These are phyloP conservation scores for Thozetella sp. DNA, from an alignment of 495 filamentous ascomycete species.

Conservation along the genomic window DNA sequence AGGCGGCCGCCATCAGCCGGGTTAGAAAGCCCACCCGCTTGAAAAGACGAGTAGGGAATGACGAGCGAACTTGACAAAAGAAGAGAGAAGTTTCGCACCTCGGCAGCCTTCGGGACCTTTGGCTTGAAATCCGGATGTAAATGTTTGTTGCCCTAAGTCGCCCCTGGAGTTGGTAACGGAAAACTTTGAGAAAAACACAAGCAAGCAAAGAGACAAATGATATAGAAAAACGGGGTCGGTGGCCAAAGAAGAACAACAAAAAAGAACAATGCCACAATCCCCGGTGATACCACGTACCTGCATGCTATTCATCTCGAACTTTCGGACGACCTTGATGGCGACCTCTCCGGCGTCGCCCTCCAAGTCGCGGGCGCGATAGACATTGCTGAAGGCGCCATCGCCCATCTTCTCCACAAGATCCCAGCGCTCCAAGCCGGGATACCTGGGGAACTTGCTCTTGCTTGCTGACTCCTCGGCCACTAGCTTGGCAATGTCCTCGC, in stretches of 20 bases:
- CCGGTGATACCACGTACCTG: conserved; percentile 72
- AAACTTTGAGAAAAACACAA: conserved; percentile 18
- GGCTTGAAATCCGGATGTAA: conserved; percentile 90
- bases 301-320: conserved; percentile 96
- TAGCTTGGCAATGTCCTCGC: conserved; percentile 74
- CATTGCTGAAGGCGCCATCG: conserved; percentile 98
- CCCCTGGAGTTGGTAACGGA: conserved; percentile 42
- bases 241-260: conserved; percentile 18
- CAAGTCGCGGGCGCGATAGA: conserved; percentile 84
- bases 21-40: too few species aligned
- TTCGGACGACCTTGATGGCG: conserved; percentile 97
- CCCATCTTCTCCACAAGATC: conserved; percentile 96
- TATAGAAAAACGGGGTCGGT: conserved; percentile 27
- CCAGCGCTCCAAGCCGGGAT: conserved; percentile 92
- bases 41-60: conserved; percentile 8
- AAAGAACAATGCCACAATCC: conserved; percentile 5
- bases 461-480: conserved; percentile 88
- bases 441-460: conserved; percentile 83
- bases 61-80: conserved; percentile 27
- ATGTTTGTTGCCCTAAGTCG: conserved; percentile 74
- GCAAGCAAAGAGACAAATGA: conserved; percentile 16
- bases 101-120: conserved; percentile 88
- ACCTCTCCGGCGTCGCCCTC: conserved; percentile 73
- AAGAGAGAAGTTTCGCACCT: conserved; percentile 76
- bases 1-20: too few species aligned